Evolutionary conservation across 1,284 basidiomycete genomes (phyloP).

Genomic region (Coniophora puteana): DNA sequence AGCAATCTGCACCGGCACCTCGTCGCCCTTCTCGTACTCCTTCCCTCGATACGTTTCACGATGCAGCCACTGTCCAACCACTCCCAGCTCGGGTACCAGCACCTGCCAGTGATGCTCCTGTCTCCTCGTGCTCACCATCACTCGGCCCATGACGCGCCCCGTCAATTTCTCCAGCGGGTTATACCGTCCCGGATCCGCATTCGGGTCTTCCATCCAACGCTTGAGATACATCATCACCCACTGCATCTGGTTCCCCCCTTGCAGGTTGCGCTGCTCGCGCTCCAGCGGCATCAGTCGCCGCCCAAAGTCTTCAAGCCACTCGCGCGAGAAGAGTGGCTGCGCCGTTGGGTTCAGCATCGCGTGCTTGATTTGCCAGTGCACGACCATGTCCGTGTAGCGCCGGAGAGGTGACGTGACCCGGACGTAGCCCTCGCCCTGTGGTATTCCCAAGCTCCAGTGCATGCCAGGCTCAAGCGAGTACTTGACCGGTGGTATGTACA

Average conservation of each 20-base stretch:
- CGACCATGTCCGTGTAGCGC: slow-evolving; percentile 80
- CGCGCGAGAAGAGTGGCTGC: slow-evolving; percentile 36
- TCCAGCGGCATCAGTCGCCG: slow-evolving; percentile 28
- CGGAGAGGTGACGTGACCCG: slow-evolving; percentile 89
- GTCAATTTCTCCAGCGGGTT: slow-evolving; percentile 21
- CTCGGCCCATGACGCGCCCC: slow-evolving; percentile 18
- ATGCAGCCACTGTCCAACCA: too few species aligned
- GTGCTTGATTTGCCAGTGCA: slow-evolving; percentile 94
- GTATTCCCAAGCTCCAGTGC: slow-evolving; percentile 75
- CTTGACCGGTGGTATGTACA: slow-evolving; percentile 33
- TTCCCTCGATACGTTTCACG: slow-evolving; percentile 10
- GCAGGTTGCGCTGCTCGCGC: slow-evolving; percentile 18
- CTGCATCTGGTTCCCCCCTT: slow-evolving; percentile 39
- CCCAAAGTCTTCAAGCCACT: slow-evolving; percentile 39
- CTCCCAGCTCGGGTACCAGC: slow-evolving; percentile 22
- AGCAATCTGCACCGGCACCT: slow-evolving; percentile 19
- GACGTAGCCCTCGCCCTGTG: slow-evolving; percentile 70
- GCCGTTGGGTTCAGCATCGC: slow-evolving; percentile 48
- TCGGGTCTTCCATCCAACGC: slow-evolving; percentile 27
- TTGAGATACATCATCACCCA: slow-evolving; percentile 36
- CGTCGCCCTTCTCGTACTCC: slow-evolving; percentile 18
- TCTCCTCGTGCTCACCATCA: background rate
- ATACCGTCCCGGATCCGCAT: slow-evolving; percentile 12
- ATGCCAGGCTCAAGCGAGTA: slow-evolving; percentile 51
- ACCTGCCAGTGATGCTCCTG: slow-evolving; percentile 11